Base-by-base conservation (phyloP, 768 basidiomycete genomes). In the Tricholoma furcatifolium region DNA sequence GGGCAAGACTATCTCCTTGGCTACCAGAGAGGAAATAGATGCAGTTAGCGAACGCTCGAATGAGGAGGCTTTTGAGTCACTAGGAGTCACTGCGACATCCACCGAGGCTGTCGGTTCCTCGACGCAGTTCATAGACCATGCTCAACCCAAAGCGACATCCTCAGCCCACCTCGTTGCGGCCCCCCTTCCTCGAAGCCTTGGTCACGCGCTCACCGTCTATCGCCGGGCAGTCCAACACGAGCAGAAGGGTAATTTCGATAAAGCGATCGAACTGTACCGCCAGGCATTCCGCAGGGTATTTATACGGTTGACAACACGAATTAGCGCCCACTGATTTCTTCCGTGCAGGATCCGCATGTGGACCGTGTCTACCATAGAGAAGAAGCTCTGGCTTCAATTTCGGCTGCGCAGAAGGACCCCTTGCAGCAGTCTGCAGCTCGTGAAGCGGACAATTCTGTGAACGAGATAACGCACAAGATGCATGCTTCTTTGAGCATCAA, bases 181-280 rank as follows among this genome's bases (percentile, higher is more conserved):
- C 20, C 43, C 62, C n/a, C 62, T 74, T 47, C 73, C 74, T 31
- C 67, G 64, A 8, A 61, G 40, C 17, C 70, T 82, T 24, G 62
- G 65, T 39, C 70, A 65, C 43, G 90, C 91, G 4, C 70, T 92
- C 41, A 78, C 79, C 8, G 59, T 85, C 11, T 97, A 96, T 66
- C 70, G 78, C 24, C 75, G 70, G 17, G 93, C 93, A 8, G 77
- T 93, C 27, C 75, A 82, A 35, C 74, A 80, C 42, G 93, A 97
- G 66, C 87, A 91, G 63, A 71, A 70, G 40, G 83, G 91, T 35
- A 73, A 87, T 54, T 73, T 92, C 44, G 88, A 93, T 57, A 82
- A 87, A 31, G 93, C 93, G 10, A 68, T 93, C 9, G 62, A 68
- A 21, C 69, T 93, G 7, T 97, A 96, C 62, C 83, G 91, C 9